These are phyloP conservation scores for Galerina sulciceps DNA, from an alignment of 768 basidiomycete genomes.

Conservation along the genomic window DNA sequence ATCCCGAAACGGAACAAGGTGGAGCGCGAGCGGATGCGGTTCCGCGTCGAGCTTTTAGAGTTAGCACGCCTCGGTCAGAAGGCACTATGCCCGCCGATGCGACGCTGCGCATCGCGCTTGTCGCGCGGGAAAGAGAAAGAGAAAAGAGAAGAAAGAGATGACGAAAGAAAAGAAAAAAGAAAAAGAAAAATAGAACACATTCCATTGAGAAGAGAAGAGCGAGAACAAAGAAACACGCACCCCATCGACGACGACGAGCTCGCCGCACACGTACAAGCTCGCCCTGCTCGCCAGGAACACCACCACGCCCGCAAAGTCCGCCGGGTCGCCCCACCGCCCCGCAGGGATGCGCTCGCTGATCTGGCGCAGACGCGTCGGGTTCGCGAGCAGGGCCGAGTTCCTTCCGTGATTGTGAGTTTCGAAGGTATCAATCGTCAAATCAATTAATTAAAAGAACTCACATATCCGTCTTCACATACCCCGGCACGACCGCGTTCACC, in stretches of 20 bases:
- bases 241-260: conserved; percentile 73
- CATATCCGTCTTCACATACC: conserved; percentile 92
- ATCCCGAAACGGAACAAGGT: background rate
- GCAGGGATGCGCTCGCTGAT: conserved; percentile 78
- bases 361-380: conserved; percentile 69
- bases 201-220: conserved; percentile 8
- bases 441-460: conserved; percentile 43
- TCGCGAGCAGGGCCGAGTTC: conserved; percentile 53
- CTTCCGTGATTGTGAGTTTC: conserved; percentile 24
- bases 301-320: conserved; percentile 74
- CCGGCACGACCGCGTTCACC: conserved; percentile 88
- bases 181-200: conserved; percentile 11
- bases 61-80: too few species aligned
- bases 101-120: too few species aligned
- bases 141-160: background rate
- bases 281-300: conserved; percentile 74
- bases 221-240: conserved; percentile 44
- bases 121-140: background rate
- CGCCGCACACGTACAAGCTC: conserved; percentile 75
- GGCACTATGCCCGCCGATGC: too few species aligned
- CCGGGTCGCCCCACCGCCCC: conserved; percentile 71
- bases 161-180: conserved; percentile 7
- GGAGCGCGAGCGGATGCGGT: too few species aligned
- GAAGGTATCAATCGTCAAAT: too few species aligned
- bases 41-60: too few species aligned